Evolutionary conservation across 179 eudicot genomes (phyloP).

Genomic region (Sideroxylon spinosum): DNA sequence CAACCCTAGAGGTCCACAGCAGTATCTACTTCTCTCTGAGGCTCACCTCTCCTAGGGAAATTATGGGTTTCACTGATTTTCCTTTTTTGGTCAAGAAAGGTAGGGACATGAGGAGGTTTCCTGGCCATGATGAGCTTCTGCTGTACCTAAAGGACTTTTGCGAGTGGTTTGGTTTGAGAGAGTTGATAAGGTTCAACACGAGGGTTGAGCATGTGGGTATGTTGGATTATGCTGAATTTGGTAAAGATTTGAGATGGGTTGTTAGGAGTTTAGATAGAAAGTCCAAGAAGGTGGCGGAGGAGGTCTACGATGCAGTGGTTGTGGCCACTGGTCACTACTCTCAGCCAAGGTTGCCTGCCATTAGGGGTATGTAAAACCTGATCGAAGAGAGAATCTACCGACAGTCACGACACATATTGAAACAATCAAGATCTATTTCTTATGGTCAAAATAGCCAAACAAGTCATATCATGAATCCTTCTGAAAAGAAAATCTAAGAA

Average conservation of each 20-base stretch:
- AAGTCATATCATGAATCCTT: too few species aligned
- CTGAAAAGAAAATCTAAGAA: too few species aligned
- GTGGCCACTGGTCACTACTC: constrained; percentile 84
- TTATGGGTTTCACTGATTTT: constrained; percentile 72
- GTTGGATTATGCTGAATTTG: constrained; percentile 36
- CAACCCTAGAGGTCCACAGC: constrained; percentile 52
- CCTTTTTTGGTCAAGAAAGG: constrained; percentile 64
- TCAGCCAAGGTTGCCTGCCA: constrained; percentile 62
- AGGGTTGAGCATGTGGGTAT: constrained; percentile 67
- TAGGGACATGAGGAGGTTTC: constrained; percentile 73
- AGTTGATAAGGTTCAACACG: constrained; percentile 63
- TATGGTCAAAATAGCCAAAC: too few species aligned
- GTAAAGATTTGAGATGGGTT: constrained; percentile 52
- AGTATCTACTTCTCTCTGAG: constrained; percentile 69
- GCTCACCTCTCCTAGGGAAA: constrained; percentile 59
- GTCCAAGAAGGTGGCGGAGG: constrained; percentile 46
- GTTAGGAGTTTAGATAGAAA: constrained; percentile 47
- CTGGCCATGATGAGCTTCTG: constrained; percentile 60
- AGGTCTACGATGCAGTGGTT: constrained; percentile 77
- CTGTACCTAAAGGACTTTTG: constrained; percentile 61
- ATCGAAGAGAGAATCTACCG: too few species aligned
- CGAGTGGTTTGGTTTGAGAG: constrained; percentile 58
- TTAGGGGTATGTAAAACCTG: constrained; percentile 40
- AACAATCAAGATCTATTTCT: too few species aligned
- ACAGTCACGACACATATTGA: too few species aligned